phyloP scores from a whole-genome alignment of 139 green algal species.

The Diplosphaera chodatii region DNA sequence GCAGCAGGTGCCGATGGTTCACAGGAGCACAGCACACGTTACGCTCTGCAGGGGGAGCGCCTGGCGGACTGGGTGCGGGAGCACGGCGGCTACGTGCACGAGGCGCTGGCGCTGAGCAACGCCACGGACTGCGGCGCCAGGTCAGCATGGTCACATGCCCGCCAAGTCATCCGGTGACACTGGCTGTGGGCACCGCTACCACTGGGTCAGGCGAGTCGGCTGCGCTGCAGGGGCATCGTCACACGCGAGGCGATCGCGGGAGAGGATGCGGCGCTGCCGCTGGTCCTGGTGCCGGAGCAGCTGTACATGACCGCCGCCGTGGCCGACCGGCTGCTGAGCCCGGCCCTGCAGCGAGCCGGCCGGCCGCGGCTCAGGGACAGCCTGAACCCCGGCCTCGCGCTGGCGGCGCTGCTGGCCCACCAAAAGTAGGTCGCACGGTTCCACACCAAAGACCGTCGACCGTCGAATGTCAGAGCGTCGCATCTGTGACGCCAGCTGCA shows the following conservation, averaged over 20 bases:
- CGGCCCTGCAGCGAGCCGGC: neutral
- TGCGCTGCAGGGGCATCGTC: neutral
- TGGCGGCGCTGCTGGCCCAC: neutral
- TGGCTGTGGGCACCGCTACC: no score
- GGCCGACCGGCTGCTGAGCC: neutral
- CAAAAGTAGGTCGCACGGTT: neutral
- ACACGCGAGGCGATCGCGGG: neutral
- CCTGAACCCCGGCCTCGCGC: neutral
- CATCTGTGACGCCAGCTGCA: no score
- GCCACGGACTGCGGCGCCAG: neutral
- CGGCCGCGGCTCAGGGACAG: neutral
- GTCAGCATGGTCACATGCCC: no score
- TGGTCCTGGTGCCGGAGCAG: neutral
- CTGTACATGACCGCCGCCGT: neutral
- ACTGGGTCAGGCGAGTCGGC: no score
- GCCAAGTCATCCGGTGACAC: no score
- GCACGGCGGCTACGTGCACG: neutral
- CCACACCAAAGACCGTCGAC: no score
- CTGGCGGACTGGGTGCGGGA: neutral
- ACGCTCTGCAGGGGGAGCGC: neutral
- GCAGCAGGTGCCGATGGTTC: no score
- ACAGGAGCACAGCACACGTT: no score
- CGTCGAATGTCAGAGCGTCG: no score
- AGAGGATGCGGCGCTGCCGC: neutral
- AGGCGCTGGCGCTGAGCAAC: neutral